Evolutionary conservation across 176 grass and related monocot genomes (phyloP).

Genomic region (Coix lacrymajobi): DNA sequence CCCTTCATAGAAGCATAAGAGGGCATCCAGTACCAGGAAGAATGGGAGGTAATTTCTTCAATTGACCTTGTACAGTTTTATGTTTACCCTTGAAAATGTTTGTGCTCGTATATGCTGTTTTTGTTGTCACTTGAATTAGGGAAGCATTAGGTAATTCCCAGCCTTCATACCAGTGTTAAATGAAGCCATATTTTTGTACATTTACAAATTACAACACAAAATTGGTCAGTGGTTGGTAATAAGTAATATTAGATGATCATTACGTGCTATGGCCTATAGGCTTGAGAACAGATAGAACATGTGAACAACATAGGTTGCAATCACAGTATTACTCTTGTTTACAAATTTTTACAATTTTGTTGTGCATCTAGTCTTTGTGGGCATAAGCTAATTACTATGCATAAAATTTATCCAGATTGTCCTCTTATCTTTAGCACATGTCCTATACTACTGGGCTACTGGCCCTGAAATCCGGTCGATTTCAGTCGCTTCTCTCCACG

Average conservation of each 20-base stretch:
- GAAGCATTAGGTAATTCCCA: background rate
- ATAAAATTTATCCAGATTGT: background rate
- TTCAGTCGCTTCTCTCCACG: background rate
- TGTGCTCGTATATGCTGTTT: background rate
- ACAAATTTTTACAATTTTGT: background rate
- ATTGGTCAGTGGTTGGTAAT: background rate
- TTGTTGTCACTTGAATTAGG: background rate
- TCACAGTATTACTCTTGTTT: background rate
- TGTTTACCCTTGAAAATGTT: background rate
- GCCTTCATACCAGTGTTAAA: background rate
- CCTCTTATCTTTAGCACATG: background rate
- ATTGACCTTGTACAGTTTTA: background rate
- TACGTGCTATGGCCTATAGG: background rate
- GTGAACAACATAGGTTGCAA: background rate
- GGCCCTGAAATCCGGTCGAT: background rate
- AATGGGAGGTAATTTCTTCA: constrained; percentile 75
- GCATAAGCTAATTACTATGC: background rate
- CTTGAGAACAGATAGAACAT: background rate
- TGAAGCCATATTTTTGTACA: background rate
- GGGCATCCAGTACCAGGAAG: constrained; percentile 70
- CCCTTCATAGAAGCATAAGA: constrained; percentile 77
- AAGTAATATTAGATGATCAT: background rate
- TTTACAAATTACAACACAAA: background rate
- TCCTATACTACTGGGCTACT: background rate
- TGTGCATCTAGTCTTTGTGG: background rate